Conservation (phyloP, 345 rosid species). For the Syzygium aqueum region DNA sequence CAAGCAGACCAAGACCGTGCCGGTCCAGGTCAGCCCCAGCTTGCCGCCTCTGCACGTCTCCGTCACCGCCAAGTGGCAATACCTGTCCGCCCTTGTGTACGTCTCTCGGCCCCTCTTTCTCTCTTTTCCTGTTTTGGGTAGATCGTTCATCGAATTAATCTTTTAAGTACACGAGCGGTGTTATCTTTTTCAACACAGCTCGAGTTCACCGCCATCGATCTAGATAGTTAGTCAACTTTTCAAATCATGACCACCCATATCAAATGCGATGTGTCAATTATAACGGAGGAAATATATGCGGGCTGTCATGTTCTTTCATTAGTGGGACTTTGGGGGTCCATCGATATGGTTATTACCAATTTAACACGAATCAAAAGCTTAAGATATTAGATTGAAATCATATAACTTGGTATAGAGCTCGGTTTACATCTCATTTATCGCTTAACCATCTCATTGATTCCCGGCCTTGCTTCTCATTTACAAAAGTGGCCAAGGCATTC, state of each 20-base stretch:
- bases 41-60: slow-evolving; percentile 49
- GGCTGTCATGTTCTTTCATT: background rate
- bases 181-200: background rate
- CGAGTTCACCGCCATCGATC: background rate
- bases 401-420: background rate
- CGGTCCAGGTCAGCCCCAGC: slow-evolving; percentile 22
- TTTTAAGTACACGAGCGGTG: background rate
- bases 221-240: too few relatives aligned
- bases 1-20: slow-evolving; percentile 35
- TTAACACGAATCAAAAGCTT: background rate
- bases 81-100: slow-evolving; percentile 64
- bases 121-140: background rate
- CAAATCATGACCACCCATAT: too few relatives aligned
- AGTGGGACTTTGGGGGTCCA: background rate
- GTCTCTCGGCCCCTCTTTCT: background rate
- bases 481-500: background rate
- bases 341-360: background rate
- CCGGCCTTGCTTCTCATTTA: background rate
- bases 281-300: background rate
- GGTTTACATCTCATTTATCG: background rate
- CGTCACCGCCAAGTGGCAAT: slow-evolving; percentile 39
- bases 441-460: background rate
- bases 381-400: background rate
- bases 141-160: background rate
- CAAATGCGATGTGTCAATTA: background rate